phyloP scores from a whole-genome alignment of 352 stramenopile genomes.

The Phytophthora pisi region DNA sequence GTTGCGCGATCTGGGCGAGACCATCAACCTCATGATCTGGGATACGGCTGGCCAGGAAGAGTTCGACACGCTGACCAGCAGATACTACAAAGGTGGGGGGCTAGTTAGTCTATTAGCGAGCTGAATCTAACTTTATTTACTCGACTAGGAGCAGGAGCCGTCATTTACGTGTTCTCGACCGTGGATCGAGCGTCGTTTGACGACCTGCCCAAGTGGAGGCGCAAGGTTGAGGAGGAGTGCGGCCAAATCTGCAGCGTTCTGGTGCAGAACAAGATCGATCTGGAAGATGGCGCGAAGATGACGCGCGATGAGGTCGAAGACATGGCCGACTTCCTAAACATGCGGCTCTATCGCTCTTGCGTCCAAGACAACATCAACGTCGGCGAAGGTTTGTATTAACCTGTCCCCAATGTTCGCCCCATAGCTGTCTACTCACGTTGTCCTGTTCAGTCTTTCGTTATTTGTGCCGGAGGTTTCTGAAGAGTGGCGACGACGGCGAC shows the following conservation, averaged over 20 bases:
- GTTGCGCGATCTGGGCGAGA: slow-evolving; percentile 63
- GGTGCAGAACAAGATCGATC: slow-evolving; percentile 81
- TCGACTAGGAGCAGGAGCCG: slow-evolving; percentile 52
- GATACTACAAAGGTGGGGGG: slow-evolving; percentile 70
- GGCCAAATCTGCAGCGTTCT: slow-evolving; percentile 68
- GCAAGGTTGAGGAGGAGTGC: slow-evolving; percentile 75
- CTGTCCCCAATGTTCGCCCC: neutral
- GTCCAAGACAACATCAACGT: slow-evolving; percentile 82
- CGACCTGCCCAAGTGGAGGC: slow-evolving; percentile 70
- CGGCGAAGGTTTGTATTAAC: slow-evolving; percentile 49
- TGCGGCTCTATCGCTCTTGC: slow-evolving; percentile 64
- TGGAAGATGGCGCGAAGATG: slow-evolving; percentile 68
- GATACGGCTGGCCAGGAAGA: slow-evolving; percentile 83
- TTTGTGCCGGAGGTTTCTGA: slow-evolving; percentile 58
- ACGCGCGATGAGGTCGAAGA: slow-evolving; percentile 62
- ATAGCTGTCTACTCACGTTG: neutral
- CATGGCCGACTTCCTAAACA: slow-evolving; percentile 63
- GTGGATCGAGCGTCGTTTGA: slow-evolving; percentile 77
- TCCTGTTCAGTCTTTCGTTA: slow-evolving; percentile 56
- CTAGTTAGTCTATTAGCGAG: too few species aligned
- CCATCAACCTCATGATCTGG: slow-evolving; percentile 84
- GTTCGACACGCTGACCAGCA: slow-evolving; percentile 79
- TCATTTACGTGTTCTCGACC: slow-evolving; percentile 82
- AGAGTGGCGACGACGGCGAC: slow-evolving; percentile 40
- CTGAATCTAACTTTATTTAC: neutral